These are phyloP conservation scores for Ambrosia trifida DNA, from an alignment of 129 eudicot species.

Conservation along the genomic window DNA sequence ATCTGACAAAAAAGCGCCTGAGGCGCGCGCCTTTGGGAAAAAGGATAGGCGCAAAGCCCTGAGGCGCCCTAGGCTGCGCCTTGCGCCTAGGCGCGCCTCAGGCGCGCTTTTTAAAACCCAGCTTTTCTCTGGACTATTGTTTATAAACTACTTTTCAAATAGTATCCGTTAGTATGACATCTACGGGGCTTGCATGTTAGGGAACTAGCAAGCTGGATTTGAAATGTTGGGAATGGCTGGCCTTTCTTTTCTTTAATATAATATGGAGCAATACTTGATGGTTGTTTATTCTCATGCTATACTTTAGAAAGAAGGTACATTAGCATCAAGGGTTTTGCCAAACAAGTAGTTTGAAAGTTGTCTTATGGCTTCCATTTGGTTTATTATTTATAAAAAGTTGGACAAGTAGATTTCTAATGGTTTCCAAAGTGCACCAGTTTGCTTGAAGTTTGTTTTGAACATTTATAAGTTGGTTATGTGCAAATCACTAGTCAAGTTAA, in stretches of 20 bases:
- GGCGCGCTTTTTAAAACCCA: too few relatives aligned
- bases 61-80: too few relatives aligned
- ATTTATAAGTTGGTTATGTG: not conserved
- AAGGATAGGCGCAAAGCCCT: too few relatives aligned
- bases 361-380: not conserved
- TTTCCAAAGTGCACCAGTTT: not conserved
- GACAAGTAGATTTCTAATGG: slow-evolving; percentile 4
- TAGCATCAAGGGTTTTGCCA: not conserved
- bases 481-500: not conserved
- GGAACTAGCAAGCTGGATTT: not conserved
- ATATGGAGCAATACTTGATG: not conserved
- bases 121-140: too few relatives aligned
- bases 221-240: not conserved
- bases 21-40: too few relatives aligned
- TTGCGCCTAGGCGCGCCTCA: too few relatives aligned
- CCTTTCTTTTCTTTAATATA: not conserved
- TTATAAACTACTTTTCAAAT: too few relatives aligned
- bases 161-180: too few relatives aligned
- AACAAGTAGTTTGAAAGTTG: not conserved
- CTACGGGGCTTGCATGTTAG: too few relatives aligned
- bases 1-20: too few relatives aligned
- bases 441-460: slow-evolving; percentile 19
- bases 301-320: not conserved
- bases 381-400: not conserved
- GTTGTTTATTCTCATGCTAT: slow-evolving; percentile 3